Conservation (phyloP, 2,329 filamentous ascomycete species). For the Arthrobotrys megalospora region DNA sequence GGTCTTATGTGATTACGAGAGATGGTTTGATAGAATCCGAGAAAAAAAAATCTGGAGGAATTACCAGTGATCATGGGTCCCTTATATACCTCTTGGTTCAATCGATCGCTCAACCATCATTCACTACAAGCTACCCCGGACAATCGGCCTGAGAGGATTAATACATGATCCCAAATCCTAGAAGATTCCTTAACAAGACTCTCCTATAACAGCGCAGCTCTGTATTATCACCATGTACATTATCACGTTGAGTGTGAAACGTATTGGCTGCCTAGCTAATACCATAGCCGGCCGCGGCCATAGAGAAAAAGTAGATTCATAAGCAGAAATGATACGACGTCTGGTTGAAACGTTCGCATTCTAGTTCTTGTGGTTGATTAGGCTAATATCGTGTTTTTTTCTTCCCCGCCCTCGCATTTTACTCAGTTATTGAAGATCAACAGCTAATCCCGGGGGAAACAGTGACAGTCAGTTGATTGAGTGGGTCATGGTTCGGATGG, state of each 20-base stretch:
- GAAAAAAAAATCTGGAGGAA: neutral
- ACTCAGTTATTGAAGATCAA: neutral
- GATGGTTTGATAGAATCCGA: neutral
- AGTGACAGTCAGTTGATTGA: conserved; percentile 17
- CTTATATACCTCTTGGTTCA: conserved; percentile 8
- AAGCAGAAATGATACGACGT: neutral
- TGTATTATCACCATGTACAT: neutral
- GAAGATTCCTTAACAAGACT: neutral
- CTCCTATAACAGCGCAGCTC: neutral
- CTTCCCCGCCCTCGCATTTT: conserved; percentile 2
- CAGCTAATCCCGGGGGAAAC: neutral
- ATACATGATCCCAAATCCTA: conserved; percentile 6
- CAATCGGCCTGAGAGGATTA: neutral
- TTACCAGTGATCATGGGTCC: conserved; percentile 5
- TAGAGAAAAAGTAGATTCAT: conserved; percentile 8
- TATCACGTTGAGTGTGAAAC: neutral
- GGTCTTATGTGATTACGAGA: neutral
- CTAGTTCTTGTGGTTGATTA: conserved; percentile 18
- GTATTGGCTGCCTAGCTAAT: conserved; percentile 10
- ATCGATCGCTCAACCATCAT: neutral
- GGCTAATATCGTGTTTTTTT: conserved; percentile 31
- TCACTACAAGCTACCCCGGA: conserved; percentile 1
- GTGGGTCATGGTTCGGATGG: neutral
- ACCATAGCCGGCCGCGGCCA: neutral
- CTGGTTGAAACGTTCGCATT: neutral